These are phyloP conservation scores for Solanum clarkiae DNA, from an alignment of 257 asterid genomes.

Conservation along the genomic window DNA sequence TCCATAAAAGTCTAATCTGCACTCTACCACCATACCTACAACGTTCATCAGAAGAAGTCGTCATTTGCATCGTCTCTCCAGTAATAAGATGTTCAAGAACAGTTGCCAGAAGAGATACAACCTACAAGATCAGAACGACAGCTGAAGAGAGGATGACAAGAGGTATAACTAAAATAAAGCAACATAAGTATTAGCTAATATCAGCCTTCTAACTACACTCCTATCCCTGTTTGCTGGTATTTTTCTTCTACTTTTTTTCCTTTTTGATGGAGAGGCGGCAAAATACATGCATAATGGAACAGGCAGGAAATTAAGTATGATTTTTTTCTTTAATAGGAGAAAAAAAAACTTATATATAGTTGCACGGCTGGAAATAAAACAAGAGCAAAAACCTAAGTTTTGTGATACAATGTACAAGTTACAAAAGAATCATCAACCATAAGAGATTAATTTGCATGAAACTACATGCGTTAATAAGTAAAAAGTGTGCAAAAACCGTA, in stretches of 20 bases:
- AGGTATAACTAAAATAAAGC: not conserved
- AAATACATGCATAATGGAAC: not conserved
- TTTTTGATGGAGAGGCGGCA: not conserved
- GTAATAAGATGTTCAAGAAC: constrained; percentile 93
- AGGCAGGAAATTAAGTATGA: not conserved
- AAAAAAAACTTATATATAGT: not conserved
- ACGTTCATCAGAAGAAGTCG: constrained; percentile 74
- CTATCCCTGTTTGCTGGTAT: not conserved
- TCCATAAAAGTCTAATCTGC: not conserved
- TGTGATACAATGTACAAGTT: not conserved
- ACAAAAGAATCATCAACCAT: not conserved
- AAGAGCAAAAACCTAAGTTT: not conserved
- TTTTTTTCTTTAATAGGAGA: not conserved
- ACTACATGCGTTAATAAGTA: not conserved
- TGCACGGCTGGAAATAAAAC: not conserved
- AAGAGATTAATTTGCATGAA: not conserved
- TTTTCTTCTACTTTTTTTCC: not conserved
- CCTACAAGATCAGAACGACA: constrained; percentile 30
- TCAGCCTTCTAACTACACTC: not conserved
- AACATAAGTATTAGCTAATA: not conserved
- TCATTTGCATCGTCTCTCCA: constrained; percentile 98
- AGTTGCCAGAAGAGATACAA: constrained; percentile 77
- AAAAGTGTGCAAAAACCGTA: not conserved
- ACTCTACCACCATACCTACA: constrained; percentile 46
- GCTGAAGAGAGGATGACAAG: not conserved